Percentiles rank a stretch among this genome's conserved stretches.
These are phyloP conservation scores for Lyophyllum atratum DNA, from an alignment of 768 basidiomycete genomes.

Conservation along the genomic window DNA sequence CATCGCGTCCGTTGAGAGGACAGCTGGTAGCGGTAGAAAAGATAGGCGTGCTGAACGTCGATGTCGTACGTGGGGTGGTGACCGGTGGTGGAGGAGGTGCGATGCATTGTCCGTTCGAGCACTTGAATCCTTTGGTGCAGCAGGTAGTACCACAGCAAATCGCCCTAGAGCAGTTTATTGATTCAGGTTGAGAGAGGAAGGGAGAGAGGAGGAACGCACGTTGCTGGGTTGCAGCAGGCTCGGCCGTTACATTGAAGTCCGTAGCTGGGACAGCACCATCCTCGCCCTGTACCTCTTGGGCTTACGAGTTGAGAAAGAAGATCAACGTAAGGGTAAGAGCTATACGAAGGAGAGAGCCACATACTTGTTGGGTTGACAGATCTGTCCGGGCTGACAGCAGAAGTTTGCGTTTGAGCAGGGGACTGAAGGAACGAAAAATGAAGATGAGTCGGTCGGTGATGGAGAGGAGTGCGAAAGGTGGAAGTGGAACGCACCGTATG, in stretches of 20 bases:
- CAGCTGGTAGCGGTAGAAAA: neutral
- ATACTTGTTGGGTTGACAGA: neutral
- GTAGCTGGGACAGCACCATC: slow-evolving; percentile 1
- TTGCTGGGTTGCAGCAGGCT: neutral
- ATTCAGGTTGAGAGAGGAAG: neutral
- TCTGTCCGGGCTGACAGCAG: neutral
- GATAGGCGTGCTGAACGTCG: neutral
- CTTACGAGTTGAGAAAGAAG: neutral
- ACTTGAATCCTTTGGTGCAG: neutral
- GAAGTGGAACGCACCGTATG: neutral
- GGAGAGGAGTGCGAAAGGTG: neutral
- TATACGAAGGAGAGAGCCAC: too few relatives aligned
- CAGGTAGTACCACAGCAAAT: neutral
- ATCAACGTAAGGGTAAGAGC: neutral
- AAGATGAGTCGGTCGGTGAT: neutral
- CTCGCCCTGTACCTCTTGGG: neutral
- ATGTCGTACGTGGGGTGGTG: neutral
- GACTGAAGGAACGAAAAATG: neutral
- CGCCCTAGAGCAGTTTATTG: neutral
- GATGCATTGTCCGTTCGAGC: neutral
- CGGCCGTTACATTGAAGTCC: neutral
- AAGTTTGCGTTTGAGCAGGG: neutral
- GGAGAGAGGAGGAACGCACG: neutral
- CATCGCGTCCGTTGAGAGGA: neutral
- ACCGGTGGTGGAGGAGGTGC: neutral